Conservation (phyloP, 495 filamentous ascomycete species). For the Tuber melanosporum region DNA sequence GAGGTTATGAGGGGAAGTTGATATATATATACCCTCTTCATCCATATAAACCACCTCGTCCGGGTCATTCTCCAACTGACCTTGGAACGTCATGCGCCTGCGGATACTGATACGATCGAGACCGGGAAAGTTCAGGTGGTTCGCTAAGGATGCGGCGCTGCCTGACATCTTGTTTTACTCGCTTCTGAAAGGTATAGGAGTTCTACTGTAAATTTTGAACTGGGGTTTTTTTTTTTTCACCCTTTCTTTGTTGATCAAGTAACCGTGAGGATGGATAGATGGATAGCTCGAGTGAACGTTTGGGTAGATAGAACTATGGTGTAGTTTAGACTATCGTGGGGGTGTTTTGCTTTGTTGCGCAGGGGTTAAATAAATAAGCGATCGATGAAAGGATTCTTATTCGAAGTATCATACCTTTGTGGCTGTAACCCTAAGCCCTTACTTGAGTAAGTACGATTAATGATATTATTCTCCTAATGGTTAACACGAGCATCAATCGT, state of each 20-base stretch:
- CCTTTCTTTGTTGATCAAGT: not conserved
- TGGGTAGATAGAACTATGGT: not conserved
- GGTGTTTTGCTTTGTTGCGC: not conserved
- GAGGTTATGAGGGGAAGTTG: not conserved
- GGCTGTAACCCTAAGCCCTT: not conserved
- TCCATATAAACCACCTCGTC: not conserved
- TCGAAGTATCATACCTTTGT: not conserved
- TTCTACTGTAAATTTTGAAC: not conserved
- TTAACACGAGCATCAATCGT: not conserved
- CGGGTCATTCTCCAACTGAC: not conserved
- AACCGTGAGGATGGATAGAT: not conserved
- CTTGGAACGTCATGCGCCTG: not conserved
- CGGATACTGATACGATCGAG: not conserved
- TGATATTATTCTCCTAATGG: not conserved
- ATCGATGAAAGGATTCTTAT: not conserved
- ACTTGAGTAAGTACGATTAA: not conserved
- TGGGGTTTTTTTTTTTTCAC: not conserved
- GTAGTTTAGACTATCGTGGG: not conserved
- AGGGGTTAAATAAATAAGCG: not conserved
- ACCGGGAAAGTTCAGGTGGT: slow-evolving; percentile 3
- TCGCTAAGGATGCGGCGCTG: not conserved
- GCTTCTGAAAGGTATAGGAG: not conserved
- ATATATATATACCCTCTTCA: not conserved
- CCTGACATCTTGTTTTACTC: not conserved
- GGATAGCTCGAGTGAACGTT: not conserved